A percentile compares a stretch with the other conserved stretches of the same genome.
These are phyloP conservation scores for Magnaporthiopsis poae DNA, from an alignment of 2,329 filamentous ascomycete genomes.

Conservation along the genomic window DNA sequence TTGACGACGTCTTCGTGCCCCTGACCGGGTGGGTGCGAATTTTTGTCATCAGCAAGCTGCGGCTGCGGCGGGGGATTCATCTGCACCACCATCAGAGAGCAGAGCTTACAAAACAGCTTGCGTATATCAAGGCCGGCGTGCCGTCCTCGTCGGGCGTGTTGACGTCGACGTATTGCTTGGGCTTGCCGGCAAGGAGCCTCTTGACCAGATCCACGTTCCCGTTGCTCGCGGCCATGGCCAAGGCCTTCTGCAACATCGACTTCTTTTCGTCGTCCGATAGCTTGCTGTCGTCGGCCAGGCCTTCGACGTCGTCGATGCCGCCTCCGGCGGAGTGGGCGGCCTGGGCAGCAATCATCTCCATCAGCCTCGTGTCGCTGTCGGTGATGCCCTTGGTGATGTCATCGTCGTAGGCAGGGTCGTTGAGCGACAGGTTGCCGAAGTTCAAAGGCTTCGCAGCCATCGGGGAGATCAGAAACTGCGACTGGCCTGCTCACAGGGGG, in stretches of 20 bases:
- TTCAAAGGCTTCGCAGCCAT: conserved; percentile 72
- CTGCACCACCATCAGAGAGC: conserved; percentile 10
- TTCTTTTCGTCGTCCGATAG: conserved; percentile 68
- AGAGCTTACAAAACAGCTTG: conserved; percentile 77
- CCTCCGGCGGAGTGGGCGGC: conserved; percentile 62
- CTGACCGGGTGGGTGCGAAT: conserved; percentile 28
- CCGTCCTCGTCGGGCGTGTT: conserved; percentile 88
- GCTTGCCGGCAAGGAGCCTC: conserved; percentile 63
- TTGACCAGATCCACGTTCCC: conserved; percentile 76
- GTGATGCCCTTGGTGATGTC: conserved; percentile 46
- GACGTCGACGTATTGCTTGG: conserved; percentile 68
- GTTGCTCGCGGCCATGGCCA: conserved; percentile 95
- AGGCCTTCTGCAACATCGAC: conserved; percentile 69
- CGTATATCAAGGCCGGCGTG: conserved; percentile 92
- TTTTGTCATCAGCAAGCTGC: conserved; percentile 1
- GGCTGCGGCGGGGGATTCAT: neutral
- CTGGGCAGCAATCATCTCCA: conserved; percentile 93
- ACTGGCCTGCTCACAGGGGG: conserved; percentile 57
- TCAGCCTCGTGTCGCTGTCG: conserved; percentile 77
- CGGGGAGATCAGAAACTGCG: conserved; percentile 83
- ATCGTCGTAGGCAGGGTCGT: conserved; percentile 66
- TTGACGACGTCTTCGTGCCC: conserved; percentile 84
- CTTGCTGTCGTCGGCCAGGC: conserved; percentile 64
- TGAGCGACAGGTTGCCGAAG: conserved; percentile 71
- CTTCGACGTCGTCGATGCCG: conserved; percentile 60